phyloP scores from a whole-genome alignment of 2,329 filamentous ascomycete genomes.

The Aspergillus glaucus region DNA sequence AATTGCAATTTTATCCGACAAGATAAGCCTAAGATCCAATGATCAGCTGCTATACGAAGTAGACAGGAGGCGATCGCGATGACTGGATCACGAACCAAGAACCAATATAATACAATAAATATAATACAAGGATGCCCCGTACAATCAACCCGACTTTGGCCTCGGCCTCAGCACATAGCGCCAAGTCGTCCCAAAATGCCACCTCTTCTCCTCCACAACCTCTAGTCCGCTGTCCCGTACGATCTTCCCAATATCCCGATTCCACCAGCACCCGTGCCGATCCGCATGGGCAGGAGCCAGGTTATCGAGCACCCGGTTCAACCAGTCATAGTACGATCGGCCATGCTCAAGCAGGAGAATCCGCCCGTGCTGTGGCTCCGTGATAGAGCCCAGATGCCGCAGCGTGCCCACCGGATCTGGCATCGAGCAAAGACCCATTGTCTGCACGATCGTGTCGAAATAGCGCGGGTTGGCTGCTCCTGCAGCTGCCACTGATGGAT shows the following conservation, averaged over 20 bases:
- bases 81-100: not conserved
- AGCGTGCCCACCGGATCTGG: slow-evolving; percentile 37
- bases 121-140: not conserved
- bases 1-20: too few relatives aligned
- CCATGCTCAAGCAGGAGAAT: slow-evolving; percentile 47
- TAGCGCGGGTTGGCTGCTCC: slow-evolving; percentile 7
- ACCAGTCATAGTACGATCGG: slow-evolving; percentile 40
- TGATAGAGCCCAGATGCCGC: slow-evolving; percentile 34
- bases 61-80: too few relatives aligned
- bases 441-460: slow-evolving; percentile 46
- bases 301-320: slow-evolving; percentile 44
- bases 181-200: slow-evolving; percentile 46
- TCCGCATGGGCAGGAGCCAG: slow-evolving; percentile 43
- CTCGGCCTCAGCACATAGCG: slow-evolving; percentile 35
- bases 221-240: slow-evolving; percentile 43
- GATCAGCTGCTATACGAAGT: too few relatives aligned
- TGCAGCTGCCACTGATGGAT: slow-evolving; percentile 5
- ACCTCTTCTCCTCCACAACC: slow-evolving; percentile 41
- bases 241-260: slow-evolving; percentile 45
- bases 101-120: not conserved
- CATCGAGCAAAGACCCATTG: slow-evolving; percentile 47
- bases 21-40: too few relatives aligned
- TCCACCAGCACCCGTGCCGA: slow-evolving; percentile 49
- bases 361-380: slow-evolving; percentile 33
- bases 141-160: not conserved